phyloP scores from a whole-genome alignment of 2,329 filamentous ascomycete genomes.

The Aspergillus neotritici region DNA sequence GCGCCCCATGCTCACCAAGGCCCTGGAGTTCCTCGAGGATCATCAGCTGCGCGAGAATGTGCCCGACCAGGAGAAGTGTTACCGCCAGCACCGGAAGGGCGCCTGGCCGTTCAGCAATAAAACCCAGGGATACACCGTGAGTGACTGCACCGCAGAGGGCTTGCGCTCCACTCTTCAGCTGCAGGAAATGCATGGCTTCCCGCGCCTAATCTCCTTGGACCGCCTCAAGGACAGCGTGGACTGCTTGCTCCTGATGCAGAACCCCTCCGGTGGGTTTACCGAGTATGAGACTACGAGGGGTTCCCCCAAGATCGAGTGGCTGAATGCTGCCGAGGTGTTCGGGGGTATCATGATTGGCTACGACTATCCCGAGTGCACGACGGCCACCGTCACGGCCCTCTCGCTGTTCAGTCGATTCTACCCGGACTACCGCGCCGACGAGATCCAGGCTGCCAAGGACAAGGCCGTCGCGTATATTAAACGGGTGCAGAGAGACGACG shows the following conservation, averaged over 20 bases:
- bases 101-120: constrained; percentile 95
- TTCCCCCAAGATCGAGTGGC: constrained; percentile 68
- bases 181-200: constrained; percentile 72
- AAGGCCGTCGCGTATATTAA: constrained; percentile 80
- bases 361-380: constrained; percentile 96
- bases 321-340: constrained; percentile 96
- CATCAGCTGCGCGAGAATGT: constrained; percentile 88
- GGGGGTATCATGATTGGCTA: constrained; percentile 98
- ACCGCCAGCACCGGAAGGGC: constrained; percentile 85
- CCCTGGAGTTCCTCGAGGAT: constrained; percentile 77
- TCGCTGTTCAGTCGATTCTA: constrained; percentile 75
- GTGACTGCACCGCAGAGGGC: constrained; percentile 88
- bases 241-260: constrained; percentile 87
- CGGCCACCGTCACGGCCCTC: constrained; percentile 82
- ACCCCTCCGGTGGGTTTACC: constrained; percentile 74
- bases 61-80: constrained; percentile 69
- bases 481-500: constrained; percentile 67
- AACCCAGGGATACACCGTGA: constrained; percentile 89
- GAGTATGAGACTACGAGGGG: constrained; percentile 84
- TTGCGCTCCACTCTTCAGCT: constrained; percentile 80
- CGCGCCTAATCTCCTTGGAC: constrained; percentile 65
- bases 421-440: constrained; percentile 69
- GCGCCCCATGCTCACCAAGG: constrained; percentile 75
- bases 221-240: constrained; percentile 85
- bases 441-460: constrained; percentile 67